Percentiles rank a stretch among this genome's conserved stretches.
Conservation (phyloP, 2,329 filamentous ascomycete genomes). For the Moelleriella libera region DNA sequence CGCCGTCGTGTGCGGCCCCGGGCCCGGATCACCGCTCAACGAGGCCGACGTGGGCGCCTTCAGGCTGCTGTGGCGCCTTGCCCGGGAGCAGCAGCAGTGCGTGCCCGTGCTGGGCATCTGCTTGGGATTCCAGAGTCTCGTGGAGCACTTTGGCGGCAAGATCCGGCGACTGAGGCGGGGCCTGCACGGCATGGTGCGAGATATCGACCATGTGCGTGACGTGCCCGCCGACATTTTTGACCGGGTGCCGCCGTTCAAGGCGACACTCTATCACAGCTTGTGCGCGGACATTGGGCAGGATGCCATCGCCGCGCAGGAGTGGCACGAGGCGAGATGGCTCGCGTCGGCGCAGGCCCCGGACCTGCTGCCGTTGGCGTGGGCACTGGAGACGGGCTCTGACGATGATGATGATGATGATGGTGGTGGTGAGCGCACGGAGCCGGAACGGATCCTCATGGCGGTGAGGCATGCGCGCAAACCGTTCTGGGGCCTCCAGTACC, state of each 20-base stretch:
- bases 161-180: constrained; percentile 57
- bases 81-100: constrained; percentile 29
- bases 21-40: constrained; percentile 66
- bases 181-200: constrained; percentile 67
- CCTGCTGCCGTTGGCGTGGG: constrained; percentile 49
- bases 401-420: constrained; percentile 13
- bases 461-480: constrained; percentile 54
- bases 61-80: constrained; percentile 56
- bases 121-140: constrained; percentile 75
- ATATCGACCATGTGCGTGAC: constrained; percentile 40
- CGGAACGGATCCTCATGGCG: constrained; percentile 58
- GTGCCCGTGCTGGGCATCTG: constrained; percentile 81
- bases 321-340: constrained; percentile 26
- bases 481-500: constrained; percentile 81
- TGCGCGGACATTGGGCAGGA: constrained; percentile 40
- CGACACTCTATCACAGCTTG: constrained; percentile 64
- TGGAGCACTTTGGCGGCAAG: constrained; percentile 49
- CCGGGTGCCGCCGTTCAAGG: constrained; percentile 43
- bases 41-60: constrained; percentile 73
- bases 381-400: constrained; percentile 27
- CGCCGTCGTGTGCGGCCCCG: constrained; percentile 80
- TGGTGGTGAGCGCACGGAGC: constrained; percentile 13
- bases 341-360: constrained; percentile 20
- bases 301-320: constrained; percentile 16
- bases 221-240: constrained; percentile 46